phyloP scores from a whole-genome alignment of 371 early-diverging fungal species.

The Gilbertella persicaria region DNA sequence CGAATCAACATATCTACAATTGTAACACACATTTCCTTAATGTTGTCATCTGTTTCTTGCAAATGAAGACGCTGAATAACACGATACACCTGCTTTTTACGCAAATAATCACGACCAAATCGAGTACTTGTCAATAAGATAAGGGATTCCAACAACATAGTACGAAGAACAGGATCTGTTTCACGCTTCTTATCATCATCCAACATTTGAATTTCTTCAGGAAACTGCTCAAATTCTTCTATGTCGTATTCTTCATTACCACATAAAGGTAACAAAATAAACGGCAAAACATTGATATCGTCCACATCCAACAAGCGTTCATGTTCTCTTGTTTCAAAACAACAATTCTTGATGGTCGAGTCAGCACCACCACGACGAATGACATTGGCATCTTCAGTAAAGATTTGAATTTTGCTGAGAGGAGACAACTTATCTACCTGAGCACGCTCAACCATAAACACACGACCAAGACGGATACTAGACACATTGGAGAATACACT shows the following conservation, averaged over 20 bases:
- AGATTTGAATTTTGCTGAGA: conserved; percentile 82
- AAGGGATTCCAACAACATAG: conserved; percentile 77
- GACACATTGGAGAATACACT: conserved; percentile 93
- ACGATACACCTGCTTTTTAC: conserved; percentile 83
- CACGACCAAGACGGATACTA: conserved; percentile 67
- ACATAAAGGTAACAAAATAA: conserved; percentile 86
- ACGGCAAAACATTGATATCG: conserved; percentile 80
- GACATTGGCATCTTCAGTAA: conserved; percentile 77
- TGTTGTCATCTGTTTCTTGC: conserved; percentile 64
- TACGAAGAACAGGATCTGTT: conserved; percentile 72
- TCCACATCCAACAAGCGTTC: conserved; percentile 61
- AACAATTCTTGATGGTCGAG: conserved; percentile 87
- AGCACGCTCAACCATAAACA: conserved; percentile 67
- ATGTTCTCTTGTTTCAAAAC: conserved; percentile 78
- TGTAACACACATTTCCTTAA: conserved; percentile 70
- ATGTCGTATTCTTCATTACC: conserved; percentile 91
- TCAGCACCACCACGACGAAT: conserved; percentile 90
- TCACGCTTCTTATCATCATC: conserved; percentile 88
- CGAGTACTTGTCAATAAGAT: conserved; percentile 77
- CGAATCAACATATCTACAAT: conserved; percentile 88
- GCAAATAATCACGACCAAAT: conserved; percentile 76
- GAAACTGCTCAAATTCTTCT: conserved; percentile 92
- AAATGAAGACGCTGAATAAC: conserved; percentile 83
- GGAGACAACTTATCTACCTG: conserved; percentile 63
- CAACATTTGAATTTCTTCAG: conserved; percentile 88